Base-by-base conservation (phyloP, 225 moss, liverwort and hornwort genomes). In the Pseudoscleropodium purum region DNA sequence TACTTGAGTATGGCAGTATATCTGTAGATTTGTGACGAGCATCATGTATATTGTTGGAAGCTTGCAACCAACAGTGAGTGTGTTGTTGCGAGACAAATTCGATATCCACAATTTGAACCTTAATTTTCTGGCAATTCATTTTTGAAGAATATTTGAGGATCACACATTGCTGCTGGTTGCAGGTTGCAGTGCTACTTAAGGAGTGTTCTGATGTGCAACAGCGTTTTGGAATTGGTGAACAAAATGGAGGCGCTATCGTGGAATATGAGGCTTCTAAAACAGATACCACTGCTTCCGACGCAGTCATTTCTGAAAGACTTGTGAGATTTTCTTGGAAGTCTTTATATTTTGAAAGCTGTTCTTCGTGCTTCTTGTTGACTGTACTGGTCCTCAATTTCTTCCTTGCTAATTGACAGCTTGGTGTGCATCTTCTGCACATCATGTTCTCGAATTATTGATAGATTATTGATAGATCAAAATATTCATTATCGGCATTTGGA, bases 131-230 rank as follows among this genome's bases (percentile, higher is more conserved):
- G 69, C 37, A 79, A 68, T 79, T 36, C 24, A 36, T 37, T 61
- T 45, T 80, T 67, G 24, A 63, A 69, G 83, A 59, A 80, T 70
- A 57, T 65, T 57, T 72, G 69, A 82, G 64, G 67, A 82, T 76
- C 29, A 30, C 75, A 74, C 19, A 41, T 89, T 52, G 27, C 69
- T 86, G 59, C 59, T 91, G 82, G 70, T 84, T 90, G 79, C 90
- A 97, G 96, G 97, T 99, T 88, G 94, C 97, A 88, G 95, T 96
- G 87, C 89, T 99, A 61, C 95, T 99, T 39, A 96, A 97, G 93
- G 99, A 99, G 90, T 97, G 96, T 90, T 94, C 94, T 75, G 97
- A 99, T 85, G 93, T 99, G 85, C 96, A 97, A 88, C 95, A 95
- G 81, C 95, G 94, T 79, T 97, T 95, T 92, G 99, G 97, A 91